Evolutionary conservation across 495 filamentous ascomycete species (phyloP), one percentile per base, ranked within the genome.

Genomic region (Lichenothelia convexa): DNA sequence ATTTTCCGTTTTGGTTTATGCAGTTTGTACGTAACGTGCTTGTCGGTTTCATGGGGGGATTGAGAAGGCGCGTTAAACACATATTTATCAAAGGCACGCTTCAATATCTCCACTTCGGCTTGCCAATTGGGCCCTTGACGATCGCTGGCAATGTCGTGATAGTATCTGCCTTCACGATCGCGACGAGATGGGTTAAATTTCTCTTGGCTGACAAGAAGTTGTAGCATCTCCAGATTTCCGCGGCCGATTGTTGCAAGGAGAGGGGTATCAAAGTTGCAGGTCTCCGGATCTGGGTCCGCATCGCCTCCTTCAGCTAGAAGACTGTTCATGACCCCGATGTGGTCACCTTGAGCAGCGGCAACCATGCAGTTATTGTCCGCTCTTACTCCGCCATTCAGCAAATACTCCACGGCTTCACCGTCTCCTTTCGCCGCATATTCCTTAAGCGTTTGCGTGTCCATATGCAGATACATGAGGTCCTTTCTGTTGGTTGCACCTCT

Each of bases 201-300:
- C 19, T 71, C 70, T 40, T 87, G 80, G 38, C 73, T 71, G 2
- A 94, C 63, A 4, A 97, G 65, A 7, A 93, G 66, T 31, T 75
- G 64, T 23, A 97, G 70, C 24, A 93, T 78, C 32, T 75, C 75
- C 18, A 81, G 62, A 50, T 91, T 89, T 8, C 85, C 85, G 37
- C 85, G 73, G 6, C 89, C 89, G 38, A 97, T 93, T 2, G 89
- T 83, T 23, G 83, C 83, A 20, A 93, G 67, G 69, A 97, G 92
- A 2, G 91, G 91, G 0, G 87, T 95, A 22, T 58, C 53, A 5
- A 41, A 32, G 42, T 77, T 77, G 43, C 79, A 62, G 37, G 74
- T 75, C 20, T 54, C 57, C 0, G 87, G 89, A 51, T 92, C 86
- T 2, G 81, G 73, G 44, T 92, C 73, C 13, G 75, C 74, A 35